Conservation (phyloP, 2,329 filamentous ascomycete genomes). For the Cladorrhinum sp. region DNA sequence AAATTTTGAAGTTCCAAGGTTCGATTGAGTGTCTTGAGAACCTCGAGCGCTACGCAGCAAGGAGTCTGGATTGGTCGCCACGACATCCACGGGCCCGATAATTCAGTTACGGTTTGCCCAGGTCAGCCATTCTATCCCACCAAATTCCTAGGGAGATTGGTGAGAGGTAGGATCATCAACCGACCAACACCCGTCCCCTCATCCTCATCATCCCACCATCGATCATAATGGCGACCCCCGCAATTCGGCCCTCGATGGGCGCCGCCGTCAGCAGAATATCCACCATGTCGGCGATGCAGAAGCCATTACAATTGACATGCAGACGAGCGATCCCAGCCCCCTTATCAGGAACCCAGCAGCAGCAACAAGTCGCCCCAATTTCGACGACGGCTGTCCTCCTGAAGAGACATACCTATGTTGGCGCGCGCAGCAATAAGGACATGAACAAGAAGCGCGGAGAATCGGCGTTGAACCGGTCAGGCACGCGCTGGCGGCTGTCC, state of each 20-base stretch:
- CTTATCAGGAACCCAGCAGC: neutral
- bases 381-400: constrained; percentile 53
- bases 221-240: constrained; percentile 22
- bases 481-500: constrained; percentile 69
- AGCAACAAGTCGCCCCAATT: constrained; percentile 37
- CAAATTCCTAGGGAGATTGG: neutral
- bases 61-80: neutral
- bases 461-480: constrained; percentile 75
- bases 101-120: neutral
- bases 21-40: neutral
- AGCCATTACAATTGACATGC: neutral
- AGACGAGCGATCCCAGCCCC: neutral
- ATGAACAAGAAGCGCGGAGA: constrained; percentile 77
- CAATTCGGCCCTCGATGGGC: constrained; percentile 29
- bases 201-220: neutral
- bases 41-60: constrained; percentile 1
- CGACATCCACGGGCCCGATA: neutral
- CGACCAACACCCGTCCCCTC: no score
- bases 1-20: constrained; percentile 25
- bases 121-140: neutral
- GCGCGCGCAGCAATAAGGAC: constrained; percentile 56
- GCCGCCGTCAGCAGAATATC: constrained; percentile 33
- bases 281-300: constrained; percentile 5
- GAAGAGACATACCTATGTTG: constrained; percentile 40
- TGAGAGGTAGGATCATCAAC: no score